Base-by-base conservation (phyloP, 2,329 filamentous ascomycete genomes). In the Sporothrix globosa region DNA sequence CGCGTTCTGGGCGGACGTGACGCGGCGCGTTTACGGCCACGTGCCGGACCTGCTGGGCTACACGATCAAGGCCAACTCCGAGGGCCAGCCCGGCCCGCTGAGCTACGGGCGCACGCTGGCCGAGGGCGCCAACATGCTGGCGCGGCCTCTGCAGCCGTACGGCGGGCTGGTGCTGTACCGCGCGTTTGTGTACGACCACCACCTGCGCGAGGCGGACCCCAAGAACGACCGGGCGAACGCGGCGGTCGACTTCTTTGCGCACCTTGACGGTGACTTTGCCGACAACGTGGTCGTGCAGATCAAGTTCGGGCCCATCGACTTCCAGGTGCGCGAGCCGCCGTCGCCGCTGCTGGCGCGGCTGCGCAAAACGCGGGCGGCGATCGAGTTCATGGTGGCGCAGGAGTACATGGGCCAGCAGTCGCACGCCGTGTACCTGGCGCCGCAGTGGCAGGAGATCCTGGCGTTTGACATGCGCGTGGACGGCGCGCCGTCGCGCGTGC, bases 301-400 rank as follows among this genome's bases (percentile, higher is more conserved):
- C 78, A 92, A 92, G 78, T 91, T 90, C 73, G 90, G 90, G 0
- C 89, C 90, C 0, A 92, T 92, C 71, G 90, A 92, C 76, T 92
- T 92, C 77, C 90, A 92, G 75, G 88, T 91, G 13, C 85, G 90
- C 48, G 90, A 92, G 76, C 87, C 90, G 1, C 79, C 84, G 1
- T 90, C 87, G 4, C 90, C 90, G 0, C 79, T 92, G 0, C 91
- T 92, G 73, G 83, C 83, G 0, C 80, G 84, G 67, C 75, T 86
- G 17, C 75, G 72, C 6, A 74, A 83, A 56, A 86, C 84, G 0
- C 77, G 76, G 27, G 77, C 79, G 13, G 87, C 87, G 0, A 87
- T 92, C 50, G 90, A 92, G 77, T 81, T 92, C 1, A 84, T 91
- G 75, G 83, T 92, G 21, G 84, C 85, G 0, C 90, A 91, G 75